Percentiles rank a stretch among this genome's conserved stretches.
Evolutionary conservation across 495 filamentous ascomycete species (phyloP).

Genomic region (Penicillium cataractarum): DNA sequence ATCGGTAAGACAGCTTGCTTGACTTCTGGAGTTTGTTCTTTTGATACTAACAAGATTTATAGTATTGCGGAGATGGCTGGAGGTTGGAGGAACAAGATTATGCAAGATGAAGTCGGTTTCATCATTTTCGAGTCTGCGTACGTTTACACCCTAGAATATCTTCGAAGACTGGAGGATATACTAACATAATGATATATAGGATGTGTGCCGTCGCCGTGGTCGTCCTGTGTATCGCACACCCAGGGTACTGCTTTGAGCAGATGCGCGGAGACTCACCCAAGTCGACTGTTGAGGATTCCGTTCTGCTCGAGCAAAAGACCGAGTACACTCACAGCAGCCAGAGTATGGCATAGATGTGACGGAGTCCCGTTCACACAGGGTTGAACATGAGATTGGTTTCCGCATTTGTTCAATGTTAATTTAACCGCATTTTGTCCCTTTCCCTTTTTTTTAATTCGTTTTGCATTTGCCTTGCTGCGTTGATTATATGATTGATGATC

Average conservation of each 20-base stretch:
- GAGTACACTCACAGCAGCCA: background rate
- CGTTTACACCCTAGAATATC: background rate
- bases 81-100: background rate
- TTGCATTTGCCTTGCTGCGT: background rate
- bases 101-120: background rate
- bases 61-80: background rate
- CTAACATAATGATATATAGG: background rate
- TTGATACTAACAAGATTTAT: background rate
- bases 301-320: background rate
- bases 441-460: background rate
- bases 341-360: background rate
- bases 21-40: background rate
- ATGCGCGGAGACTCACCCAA: background rate
- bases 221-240: background rate
- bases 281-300: background rate
- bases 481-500: background rate
- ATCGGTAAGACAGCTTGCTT: background rate
- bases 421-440: too few relatives aligned
- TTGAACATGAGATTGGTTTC: background rate
- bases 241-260: background rate
- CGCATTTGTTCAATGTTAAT: too few relatives aligned
- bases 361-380: background rate
- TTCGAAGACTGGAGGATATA: background rate
- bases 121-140: slow-evolving; percentile 2
- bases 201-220: background rate